These are phyloP conservation scores for Zalerion maritima DNA, from an alignment of 495 filamentous ascomycete species.

Conservation along the genomic window DNA sequence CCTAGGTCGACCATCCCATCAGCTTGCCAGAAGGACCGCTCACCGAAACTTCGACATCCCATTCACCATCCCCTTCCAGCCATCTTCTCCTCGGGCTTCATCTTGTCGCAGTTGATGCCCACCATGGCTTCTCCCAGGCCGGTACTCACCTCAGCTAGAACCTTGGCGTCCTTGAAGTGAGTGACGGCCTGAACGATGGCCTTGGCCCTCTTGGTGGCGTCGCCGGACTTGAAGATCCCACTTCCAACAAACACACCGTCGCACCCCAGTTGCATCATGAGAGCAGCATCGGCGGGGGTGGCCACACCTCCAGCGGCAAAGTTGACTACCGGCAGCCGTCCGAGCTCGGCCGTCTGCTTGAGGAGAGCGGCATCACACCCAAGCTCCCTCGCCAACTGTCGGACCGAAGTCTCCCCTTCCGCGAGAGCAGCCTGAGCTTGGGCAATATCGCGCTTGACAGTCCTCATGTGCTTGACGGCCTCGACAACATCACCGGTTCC, in stretches of 20 bases:
- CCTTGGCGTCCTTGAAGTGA: conserved; percentile 72
- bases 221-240: conserved; percentile 92
- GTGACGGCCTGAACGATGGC: conserved; percentile 93
- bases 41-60: too few relatives aligned
- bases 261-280: conserved; percentile 99
- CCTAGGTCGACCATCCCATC: too few relatives aligned
- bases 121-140: conserved; percentile 94
- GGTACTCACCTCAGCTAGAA: conserved; percentile 73
- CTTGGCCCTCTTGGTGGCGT: conserved; percentile 72
- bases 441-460: conserved; percentile 73
- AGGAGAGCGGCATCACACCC: conserved; percentile 62
- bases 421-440: conserved; percentile 47
- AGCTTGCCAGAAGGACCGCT: too few relatives aligned
- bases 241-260: conserved; percentile 95
- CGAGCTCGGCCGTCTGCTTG: conserved; percentile 71
- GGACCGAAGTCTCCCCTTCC: conserved; percentile 51
- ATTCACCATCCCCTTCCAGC: conserved; percentile 78
- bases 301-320: conserved; percentile 96
- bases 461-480: conserved; percentile 91
- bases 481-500: conserved; percentile 98
- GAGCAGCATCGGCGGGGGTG: conserved; percentile 87
- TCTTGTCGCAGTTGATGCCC: conserved; percentile 64
- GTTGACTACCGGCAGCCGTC: conserved; percentile 89
- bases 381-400: conserved; percentile 67
- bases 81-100: conserved; percentile 67